These are phyloP conservation scores for Epichloe gansuensis DNA, from an alignment of 2,329 filamentous ascomycete genomes.

Conservation along the genomic window DNA sequence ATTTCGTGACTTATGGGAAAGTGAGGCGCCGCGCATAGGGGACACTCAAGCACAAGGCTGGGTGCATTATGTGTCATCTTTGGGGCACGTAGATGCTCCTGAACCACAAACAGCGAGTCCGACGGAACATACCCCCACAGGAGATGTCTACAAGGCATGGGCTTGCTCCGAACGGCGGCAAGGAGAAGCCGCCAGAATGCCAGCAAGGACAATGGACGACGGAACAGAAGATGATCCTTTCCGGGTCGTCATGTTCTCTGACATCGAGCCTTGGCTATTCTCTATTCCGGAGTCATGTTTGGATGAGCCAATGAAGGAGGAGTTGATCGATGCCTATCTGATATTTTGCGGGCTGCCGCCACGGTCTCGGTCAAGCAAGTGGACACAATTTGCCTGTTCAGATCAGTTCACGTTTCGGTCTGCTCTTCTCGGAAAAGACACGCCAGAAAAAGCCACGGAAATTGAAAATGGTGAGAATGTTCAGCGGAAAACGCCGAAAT, in stretches of 20 bases:
- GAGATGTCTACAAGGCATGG: slow-evolving; percentile 40
- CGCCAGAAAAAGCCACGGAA: neutral
- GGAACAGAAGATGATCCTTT: slow-evolving; percentile 69
- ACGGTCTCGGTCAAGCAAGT: slow-evolving; percentile 15
- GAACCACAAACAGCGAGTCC: slow-evolving; percentile 16
- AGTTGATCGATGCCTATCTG: slow-evolving; percentile 58
- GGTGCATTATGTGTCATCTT: slow-evolving; percentile 35
- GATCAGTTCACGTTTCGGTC: slow-evolving; percentile 18
- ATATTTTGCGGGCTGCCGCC: slow-evolving; percentile 54
- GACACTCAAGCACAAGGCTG: slow-evolving; percentile 62
- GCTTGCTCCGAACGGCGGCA: slow-evolving; percentile 39
- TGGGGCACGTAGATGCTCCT: slow-evolving; percentile 26
- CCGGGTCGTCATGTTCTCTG: slow-evolving; percentile 65
- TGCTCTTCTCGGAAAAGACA: neutral
- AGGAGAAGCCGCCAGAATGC: slow-evolving; percentile 37
- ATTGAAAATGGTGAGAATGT: slow-evolving; percentile 5
- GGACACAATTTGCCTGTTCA: slow-evolving; percentile 17
- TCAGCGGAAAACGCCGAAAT: slow-evolving; percentile 15
- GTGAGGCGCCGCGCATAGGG: slow-evolving; percentile 65
- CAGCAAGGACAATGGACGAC: slow-evolving; percentile 64
- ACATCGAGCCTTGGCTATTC: slow-evolving; percentile 54
- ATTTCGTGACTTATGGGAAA: slow-evolving; percentile 77
- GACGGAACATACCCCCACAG: slow-evolving; percentile 14
- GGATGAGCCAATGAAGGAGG: slow-evolving; percentile 19
- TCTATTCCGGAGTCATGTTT: slow-evolving; percentile 29